Evolutionary conservation across 2,329 filamentous ascomycete genomes (phyloP).

Genomic region (Alternaria sp.): DNA sequence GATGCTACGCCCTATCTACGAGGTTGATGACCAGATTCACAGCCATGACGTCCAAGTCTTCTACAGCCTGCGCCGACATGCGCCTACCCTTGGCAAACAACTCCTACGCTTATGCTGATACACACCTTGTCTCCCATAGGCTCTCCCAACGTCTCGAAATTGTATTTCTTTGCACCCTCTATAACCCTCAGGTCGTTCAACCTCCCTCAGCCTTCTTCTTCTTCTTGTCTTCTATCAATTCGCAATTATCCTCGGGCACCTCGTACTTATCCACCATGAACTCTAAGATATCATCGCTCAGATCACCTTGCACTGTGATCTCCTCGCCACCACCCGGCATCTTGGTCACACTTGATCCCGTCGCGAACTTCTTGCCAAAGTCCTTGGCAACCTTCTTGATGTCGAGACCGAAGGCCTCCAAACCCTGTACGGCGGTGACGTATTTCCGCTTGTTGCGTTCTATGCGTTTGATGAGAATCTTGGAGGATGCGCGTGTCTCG

Average conservation of each 20-base stretch:
- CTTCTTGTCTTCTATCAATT: constrained; percentile 94
- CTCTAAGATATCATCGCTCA: constrained; percentile 93
- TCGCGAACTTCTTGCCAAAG: constrained; percentile 98
- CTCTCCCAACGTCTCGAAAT: not conserved
- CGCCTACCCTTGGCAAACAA: constrained; percentile 1
- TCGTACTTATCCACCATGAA: constrained; percentile 89
- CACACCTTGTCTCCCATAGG: not conserved
- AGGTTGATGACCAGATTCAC: not conserved
- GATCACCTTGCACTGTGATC: constrained; percentile 96
- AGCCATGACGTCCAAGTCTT: not conserved
- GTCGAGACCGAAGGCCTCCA: constrained; percentile 90
- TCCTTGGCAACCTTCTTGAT: constrained; percentile 97
- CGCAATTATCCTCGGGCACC: constrained; percentile 94
- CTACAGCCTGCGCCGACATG: constrained; percentile 1
- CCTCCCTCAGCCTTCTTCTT: constrained; percentile 68
- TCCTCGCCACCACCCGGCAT: constrained; percentile 86
- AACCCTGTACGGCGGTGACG: constrained; percentile 88
- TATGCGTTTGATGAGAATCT: constrained; percentile 92
- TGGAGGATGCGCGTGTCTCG: constrained; percentile 81
- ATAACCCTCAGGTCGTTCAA: constrained; percentile 11
- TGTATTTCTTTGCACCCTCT: not conserved
- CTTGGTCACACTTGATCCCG: constrained; percentile 91
- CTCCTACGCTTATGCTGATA: constrained; percentile 10
- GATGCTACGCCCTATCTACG: not conserved
- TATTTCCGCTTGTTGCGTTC: constrained; percentile 98